Evolutionary conservation across 1,139 yeast species (phyloP).

Genomic region (Pneumocystis carinii): DNA sequence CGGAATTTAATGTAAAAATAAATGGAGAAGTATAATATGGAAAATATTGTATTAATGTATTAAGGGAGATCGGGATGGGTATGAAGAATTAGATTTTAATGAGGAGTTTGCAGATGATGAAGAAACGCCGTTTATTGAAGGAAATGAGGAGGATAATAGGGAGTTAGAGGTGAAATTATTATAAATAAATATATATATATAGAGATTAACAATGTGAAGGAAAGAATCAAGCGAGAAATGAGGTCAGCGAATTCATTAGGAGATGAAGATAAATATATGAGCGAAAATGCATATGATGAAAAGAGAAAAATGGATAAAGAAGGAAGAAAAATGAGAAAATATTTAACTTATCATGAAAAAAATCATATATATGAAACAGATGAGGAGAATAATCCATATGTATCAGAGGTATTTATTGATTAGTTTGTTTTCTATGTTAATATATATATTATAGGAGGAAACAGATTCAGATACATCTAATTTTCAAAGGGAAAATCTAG

Average conservation of each 20-base stretch:
- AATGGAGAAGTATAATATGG: slow-evolving; percentile 2
- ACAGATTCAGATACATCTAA: not conserved
- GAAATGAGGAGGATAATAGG: slow-evolving; percentile 87
- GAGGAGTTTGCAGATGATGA: slow-evolving; percentile 98
- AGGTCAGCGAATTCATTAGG: slow-evolving; percentile 63
- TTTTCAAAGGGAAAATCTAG: not conserved
- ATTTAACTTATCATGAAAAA: slow-evolving; percentile 72
- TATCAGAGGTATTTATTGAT: slow-evolving; percentile 4
- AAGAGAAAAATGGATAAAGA: slow-evolving; percentile 73
- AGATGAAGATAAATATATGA: slow-evolving; percentile 44
- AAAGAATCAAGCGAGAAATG: slow-evolving; percentile 80
- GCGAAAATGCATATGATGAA: slow-evolving; percentile 37
- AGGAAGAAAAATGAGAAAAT: slow-evolving; percentile 73
- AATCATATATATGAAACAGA: slow-evolving; percentile 83
- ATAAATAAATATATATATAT: not conserved
- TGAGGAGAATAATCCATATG: slow-evolving; percentile 49
- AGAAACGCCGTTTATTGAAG: slow-evolving; percentile 96
- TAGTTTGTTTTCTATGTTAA: not conserved
- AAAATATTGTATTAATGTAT: not conserved
- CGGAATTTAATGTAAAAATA: slow-evolving; percentile 16
- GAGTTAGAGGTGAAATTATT: slow-evolving; percentile 43
- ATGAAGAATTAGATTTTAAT: slow-evolving; percentile 84
- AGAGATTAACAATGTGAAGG: slow-evolving; percentile 15
- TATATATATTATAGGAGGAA: not conserved
- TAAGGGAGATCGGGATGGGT: slow-evolving; percentile 47